Percentiles rank a stretch among this genome's conserved stretches.
Conservation (phyloP, 1,284 basidiomycete species). For the Moesziomyces sp. region DNA sequence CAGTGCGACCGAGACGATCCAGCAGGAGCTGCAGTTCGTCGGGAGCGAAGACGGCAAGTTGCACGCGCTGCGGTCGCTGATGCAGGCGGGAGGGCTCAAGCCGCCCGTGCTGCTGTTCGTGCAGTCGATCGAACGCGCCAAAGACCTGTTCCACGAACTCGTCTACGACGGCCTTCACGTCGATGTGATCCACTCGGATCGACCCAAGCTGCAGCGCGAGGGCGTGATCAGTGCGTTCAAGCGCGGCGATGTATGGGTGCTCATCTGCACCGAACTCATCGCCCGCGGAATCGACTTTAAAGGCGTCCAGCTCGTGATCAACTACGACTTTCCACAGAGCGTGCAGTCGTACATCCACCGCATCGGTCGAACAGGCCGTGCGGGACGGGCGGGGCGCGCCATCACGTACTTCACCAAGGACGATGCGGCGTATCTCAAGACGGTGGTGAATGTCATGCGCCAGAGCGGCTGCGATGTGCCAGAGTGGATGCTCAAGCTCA, state of each 20-base stretch:
- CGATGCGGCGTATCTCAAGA: constrained; percentile 89
- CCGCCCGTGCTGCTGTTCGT: constrained; percentile 94
- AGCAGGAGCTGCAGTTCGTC: constrained; percentile 88
- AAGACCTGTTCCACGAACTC: constrained; percentile 88
- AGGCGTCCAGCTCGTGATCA: constrained; percentile 89
- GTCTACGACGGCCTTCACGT: constrained; percentile 86
- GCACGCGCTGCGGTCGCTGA: constrained; percentile 79
- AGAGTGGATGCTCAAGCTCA: constrained; percentile 68
- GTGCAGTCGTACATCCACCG: constrained; percentile 95
- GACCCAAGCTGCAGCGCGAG: constrained; percentile 86
- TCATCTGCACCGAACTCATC: constrained; percentile 69
- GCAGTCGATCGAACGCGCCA: constrained; percentile 88
- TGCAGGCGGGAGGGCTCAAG: constrained; percentile 81
- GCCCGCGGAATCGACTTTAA: constrained; percentile 98
- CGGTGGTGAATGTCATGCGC: constrained; percentile 93
- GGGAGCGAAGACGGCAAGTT: constrained; percentile 93
- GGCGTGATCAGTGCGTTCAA: constrained; percentile 79
- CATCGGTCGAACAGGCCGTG: constrained; percentile 94
- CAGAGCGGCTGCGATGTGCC: constrained; percentile 77
- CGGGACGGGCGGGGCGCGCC: constrained; percentile 88
- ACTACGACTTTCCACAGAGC: constrained; percentile 73
- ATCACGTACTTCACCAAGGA: constrained; percentile 96
- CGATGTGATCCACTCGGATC: constrained; percentile 89
- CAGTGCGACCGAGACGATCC: constrained; percentile 78
- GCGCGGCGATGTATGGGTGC: constrained; percentile 70